phyloP scores from a whole-genome alignment of 2,329 filamentous ascomycete genomes.

The Scedosporium apiospermum region DNA sequence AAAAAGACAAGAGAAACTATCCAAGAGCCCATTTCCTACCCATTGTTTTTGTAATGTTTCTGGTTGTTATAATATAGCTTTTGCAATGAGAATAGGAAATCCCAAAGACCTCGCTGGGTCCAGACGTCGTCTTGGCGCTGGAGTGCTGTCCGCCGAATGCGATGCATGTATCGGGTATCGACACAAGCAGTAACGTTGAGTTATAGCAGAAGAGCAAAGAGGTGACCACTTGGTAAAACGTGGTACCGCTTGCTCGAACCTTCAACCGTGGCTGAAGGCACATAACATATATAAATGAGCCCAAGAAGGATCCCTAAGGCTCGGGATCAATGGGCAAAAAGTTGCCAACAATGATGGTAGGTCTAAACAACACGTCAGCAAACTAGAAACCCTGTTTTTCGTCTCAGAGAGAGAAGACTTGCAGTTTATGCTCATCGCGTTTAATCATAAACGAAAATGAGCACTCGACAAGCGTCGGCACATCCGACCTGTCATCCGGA shows the following conservation, averaged over 20 bases:
- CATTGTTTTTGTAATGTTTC: neutral
- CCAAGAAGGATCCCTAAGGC: neutral
- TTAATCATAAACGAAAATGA: conserved; percentile 97
- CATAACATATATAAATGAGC: neutral
- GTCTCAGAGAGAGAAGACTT: conserved; percentile 27
- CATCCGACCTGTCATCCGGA: conserved; percentile 58
- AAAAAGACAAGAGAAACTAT: neutral
- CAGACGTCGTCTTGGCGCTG: no score
- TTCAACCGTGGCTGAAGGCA: neutral
- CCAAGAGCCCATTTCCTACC: neutral
- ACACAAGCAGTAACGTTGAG: no score
- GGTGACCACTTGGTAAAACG: no score
- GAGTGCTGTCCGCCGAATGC: no score
- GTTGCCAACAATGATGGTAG: conserved; percentile 90
- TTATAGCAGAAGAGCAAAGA: no score
- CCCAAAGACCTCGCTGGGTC: no score
- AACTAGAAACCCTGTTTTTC: neutral
- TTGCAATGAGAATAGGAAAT: no score
- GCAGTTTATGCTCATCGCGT: conserved; percentile 94
- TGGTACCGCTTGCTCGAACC: no score
- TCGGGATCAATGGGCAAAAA: conserved; percentile 76
- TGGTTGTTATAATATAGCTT: neutral
- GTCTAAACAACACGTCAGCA: conserved; percentile 39
- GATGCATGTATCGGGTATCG: no score
- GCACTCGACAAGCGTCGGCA: conserved; percentile 66